These are phyloP conservation scores for Straminergon stramineum DNA, from an alignment of 225 moss, liverwort and hornwort genomes.

Conservation along the genomic window DNA sequence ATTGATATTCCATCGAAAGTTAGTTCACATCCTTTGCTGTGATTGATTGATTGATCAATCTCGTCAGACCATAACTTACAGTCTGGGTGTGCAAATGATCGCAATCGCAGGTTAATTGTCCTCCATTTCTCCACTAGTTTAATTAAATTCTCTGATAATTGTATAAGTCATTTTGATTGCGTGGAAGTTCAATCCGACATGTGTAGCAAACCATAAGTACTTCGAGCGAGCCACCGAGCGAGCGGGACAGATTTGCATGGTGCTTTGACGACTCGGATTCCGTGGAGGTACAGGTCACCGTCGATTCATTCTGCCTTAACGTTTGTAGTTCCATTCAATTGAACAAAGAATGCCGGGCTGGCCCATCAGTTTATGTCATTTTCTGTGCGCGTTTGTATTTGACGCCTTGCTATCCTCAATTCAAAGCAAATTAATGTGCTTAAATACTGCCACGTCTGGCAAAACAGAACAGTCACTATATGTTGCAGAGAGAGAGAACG, in stretches of 20 bases:
- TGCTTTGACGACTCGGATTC: background rate
- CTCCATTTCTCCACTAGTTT: background rate
- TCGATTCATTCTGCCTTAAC: background rate
- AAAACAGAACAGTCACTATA: background rate
- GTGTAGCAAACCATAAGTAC: background rate
- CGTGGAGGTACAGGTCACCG: background rate
- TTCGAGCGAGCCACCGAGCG: background rate
- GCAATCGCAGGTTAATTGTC: background rate
- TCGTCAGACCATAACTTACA: background rate
- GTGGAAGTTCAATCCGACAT: background rate
- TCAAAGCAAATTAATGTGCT: background rate
- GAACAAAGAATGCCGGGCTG: background rate
- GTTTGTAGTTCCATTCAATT: background rate
- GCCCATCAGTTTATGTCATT: background rate
- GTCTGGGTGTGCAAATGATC: background rate
- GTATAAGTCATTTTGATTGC: background rate
- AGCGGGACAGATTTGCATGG: background rate
- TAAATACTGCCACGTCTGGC: background rate
- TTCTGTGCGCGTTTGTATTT: background rate
- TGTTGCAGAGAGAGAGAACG: background rate
- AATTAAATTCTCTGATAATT: background rate
- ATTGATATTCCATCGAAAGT: background rate
- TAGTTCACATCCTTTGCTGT: background rate
- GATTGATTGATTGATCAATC: background rate
- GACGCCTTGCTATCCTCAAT: background rate